phyloP scores from a whole-genome alignment of 306 rosid genomes.

The Styphnolobium japonicum region DNA sequence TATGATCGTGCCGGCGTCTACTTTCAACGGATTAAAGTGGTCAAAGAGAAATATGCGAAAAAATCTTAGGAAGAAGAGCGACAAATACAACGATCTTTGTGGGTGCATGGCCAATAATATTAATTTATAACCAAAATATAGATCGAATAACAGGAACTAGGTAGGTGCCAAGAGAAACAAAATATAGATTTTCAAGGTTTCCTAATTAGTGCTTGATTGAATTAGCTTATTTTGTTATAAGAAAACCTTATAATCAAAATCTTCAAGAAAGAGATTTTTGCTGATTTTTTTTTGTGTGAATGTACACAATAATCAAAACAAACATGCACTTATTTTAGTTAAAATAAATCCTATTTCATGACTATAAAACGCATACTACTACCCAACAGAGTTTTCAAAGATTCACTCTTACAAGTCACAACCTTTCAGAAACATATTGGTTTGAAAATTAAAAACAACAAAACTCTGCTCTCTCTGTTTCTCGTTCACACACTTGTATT shows the following conservation, averaged over 20 bases:
- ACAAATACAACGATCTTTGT: neutral
- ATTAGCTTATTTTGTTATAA: too few relatives aligned
- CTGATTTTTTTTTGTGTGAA: too few relatives aligned
- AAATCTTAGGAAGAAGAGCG: neutral
- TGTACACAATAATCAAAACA: too few relatives aligned
- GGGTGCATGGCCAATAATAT: neutral
- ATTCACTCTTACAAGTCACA: neutral
- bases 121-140: neutral
- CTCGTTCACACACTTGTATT: neutral
- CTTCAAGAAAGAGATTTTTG: too few relatives aligned
- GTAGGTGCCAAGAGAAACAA: neutral
- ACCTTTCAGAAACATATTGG: neutral
- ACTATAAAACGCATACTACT: neutral
- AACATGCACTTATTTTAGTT: too few relatives aligned
- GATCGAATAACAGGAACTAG: neutral
- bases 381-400: neutral
- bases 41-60: neutral
- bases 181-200: neutral
- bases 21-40: neutral
- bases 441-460: neutral
- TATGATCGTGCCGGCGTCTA: neutral
- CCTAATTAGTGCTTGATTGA: neutral
- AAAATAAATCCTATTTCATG: neutral
- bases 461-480: neutral
- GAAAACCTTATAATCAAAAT: too few relatives aligned